Base-by-base conservation (phyloP, 192 early-diverging fungal species). In the Blastocladiella britannica region DNA sequence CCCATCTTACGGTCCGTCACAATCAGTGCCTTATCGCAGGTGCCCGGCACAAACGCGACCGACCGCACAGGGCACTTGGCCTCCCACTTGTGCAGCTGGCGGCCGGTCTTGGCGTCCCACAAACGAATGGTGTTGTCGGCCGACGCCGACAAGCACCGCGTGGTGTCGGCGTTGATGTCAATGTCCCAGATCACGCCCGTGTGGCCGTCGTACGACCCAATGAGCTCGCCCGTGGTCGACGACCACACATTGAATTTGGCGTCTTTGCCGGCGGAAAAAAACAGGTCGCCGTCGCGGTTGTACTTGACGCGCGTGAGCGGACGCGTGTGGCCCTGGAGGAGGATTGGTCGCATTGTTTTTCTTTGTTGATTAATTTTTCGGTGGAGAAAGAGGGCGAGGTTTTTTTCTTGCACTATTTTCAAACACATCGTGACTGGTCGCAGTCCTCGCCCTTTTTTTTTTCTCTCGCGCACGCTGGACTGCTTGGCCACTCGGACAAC, bases 1-100 rank as follows among this genome's bases (percentile, higher is more conserved):
- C 93, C 93, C 93, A 96, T 96, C 60, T 83, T 85, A 57, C 85
- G 81, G 69, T 98, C 95, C n/a, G 91, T 96, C 26, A 96, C 89
- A 64, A 87, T 78, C 56, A 96, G 70, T 23, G 87, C 81, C 70
- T 79, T 82, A 37, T 76, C 72, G n/a, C n/a, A n/a, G 71, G 91
- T 86, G 62, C 93, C 95, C 64, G 86, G 79, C 37, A 85, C 86
- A 59, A 92, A 98, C 58, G 81, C 77, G 28, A 98, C 88, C 53
- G 82, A 75, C 72, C 90, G 83, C 23, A 94, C 89, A 6, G 93
- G 91, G 25, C 86, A 91, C 58, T 79, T 77, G 62, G 85, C 78
- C 58, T 89, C 77, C 89, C 91, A 96, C 26, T 78, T 83, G 75
- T 86, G 88, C 58, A 98, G 82, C 69, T 84, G 76, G 65, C 81